Percentiles rank a stretch among this genome's conserved stretches.
phyloP scores from a whole-genome alignment of 2,329 filamentous ascomycete species.

The Aspergillus texensis region DNA sequence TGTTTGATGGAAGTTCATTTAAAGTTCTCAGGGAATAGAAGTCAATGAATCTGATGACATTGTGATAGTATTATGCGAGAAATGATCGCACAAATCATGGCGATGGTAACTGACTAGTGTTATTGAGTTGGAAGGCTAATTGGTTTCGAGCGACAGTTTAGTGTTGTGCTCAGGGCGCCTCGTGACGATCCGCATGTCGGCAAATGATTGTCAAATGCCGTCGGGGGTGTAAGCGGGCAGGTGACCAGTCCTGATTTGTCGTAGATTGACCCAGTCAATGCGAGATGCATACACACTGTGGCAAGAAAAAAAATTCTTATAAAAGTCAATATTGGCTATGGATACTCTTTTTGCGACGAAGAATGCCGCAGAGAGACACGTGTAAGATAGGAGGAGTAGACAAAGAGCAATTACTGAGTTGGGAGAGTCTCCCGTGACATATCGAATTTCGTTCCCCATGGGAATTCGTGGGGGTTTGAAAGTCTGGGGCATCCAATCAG shows the following conservation, averaged over 20 bases:
- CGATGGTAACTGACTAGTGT: neutral
- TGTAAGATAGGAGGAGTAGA: neutral
- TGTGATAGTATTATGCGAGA: neutral
- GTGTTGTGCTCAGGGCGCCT: neutral
- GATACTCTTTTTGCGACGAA: neutral
- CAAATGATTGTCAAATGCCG: slow-evolving; percentile 5
- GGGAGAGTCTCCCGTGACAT: neutral
- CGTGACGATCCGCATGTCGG: neutral
- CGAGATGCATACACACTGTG: neutral
- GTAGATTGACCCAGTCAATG: neutral
- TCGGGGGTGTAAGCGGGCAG: neutral
- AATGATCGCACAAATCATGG: neutral
- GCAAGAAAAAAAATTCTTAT: neutral
- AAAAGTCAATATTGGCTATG: neutral
- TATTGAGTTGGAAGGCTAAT: neutral
- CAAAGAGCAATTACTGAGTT: neutral
- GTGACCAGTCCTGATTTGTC: neutral
- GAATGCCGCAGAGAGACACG: neutral
- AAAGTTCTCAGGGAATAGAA: slow-evolving; percentile 2
- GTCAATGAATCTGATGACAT: slow-evolving; percentile 4
- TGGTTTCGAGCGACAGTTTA: neutral
- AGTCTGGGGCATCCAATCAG: slow-evolving; percentile 3
- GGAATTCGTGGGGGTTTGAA: neutral
- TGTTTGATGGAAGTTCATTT: neutral
- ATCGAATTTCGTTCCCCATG: neutral